Conservation (phyloP, 371 early-diverging fungal genomes). For the Mortierella sp. region DNA sequence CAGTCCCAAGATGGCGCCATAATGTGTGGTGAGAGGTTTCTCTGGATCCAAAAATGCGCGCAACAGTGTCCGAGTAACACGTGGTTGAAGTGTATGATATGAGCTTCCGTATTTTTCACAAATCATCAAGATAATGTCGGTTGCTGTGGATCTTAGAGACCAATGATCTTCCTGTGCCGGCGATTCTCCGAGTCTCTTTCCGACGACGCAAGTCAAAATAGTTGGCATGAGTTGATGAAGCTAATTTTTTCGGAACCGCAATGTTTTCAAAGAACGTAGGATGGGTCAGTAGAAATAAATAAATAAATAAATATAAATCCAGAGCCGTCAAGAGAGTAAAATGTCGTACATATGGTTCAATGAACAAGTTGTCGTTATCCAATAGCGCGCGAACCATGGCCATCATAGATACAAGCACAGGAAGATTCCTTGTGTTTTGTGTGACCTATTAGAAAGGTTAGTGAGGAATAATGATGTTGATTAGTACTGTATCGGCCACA, state of each 20-base stretch:
- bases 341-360: slow-evolving; percentile 95
- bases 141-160: slow-evolving; percentile 85
- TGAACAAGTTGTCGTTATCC: slow-evolving; percentile 92
- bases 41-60: slow-evolving; percentile 90
- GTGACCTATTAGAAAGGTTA: slow-evolving; percentile 65
- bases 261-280: neutral
- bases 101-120: slow-evolving; percentile 78
- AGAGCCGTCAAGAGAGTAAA: neutral
- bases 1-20: slow-evolving; percentile 91
- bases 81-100: slow-evolving; percentile 90
- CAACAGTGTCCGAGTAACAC: slow-evolving; percentile 90
- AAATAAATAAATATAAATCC: too few species aligned
- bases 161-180: slow-evolving; percentile 81
- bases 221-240: slow-evolving; percentile 98
- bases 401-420: slow-evolving; percentile 80
- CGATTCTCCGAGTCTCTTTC: slow-evolving; percentile 81
- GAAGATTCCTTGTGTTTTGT: slow-evolving; percentile 81
- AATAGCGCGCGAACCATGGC: slow-evolving; percentile 88
- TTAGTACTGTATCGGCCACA: neutral
- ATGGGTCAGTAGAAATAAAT: neutral
- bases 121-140: slow-evolving; percentile 78
- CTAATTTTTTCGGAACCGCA: slow-evolving; percentile 54
- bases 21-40: slow-evolving; percentile 85
- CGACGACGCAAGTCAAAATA: slow-evolving; percentile 95
- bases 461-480: neutral